These are phyloP conservation scores for Dispira parvispora DNA, from an alignment of 192 early-diverging fungal species.

Conservation along the genomic window DNA sequence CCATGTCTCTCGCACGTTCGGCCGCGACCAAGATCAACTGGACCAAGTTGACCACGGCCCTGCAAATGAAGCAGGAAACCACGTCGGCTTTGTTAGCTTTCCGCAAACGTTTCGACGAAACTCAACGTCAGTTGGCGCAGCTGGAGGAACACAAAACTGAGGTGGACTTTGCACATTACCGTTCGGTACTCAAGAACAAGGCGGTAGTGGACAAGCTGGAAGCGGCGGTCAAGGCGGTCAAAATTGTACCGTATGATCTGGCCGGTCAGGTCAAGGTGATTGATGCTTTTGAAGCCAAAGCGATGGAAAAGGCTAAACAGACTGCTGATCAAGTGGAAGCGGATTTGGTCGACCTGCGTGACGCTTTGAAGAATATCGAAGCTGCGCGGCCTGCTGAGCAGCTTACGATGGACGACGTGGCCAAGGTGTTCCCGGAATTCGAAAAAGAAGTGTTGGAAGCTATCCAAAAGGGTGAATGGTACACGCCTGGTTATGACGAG, in stretches of 20 bases:
- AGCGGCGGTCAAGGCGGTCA: slow-evolving; percentile 64
- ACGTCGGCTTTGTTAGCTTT: slow-evolving; percentile 68
- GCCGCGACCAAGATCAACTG: slow-evolving; percentile 74
- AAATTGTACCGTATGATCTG: slow-evolving; percentile 68
- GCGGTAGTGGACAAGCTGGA: slow-evolving; percentile 79
- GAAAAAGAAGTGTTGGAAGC: slow-evolving; percentile 77
- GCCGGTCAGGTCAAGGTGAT: slow-evolving; percentile 70
- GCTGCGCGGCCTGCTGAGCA: slow-evolving; percentile 82
- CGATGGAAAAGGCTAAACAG: slow-evolving; percentile 59
- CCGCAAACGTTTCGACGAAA: slow-evolving; percentile 89
- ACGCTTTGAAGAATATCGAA: slow-evolving; percentile 86
- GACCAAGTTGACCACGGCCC: slow-evolving; percentile 62
- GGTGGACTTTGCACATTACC: slow-evolving; percentile 82
- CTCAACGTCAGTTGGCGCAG: slow-evolving; percentile 61
- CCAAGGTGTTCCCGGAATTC: slow-evolving; percentile 83
- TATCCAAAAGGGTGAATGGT: slow-evolving; percentile 83
- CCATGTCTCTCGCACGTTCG: slow-evolving; percentile 30
- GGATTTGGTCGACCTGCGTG: slow-evolving; percentile 74
- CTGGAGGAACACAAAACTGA: slow-evolving; percentile 64
- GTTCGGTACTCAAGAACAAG: slow-evolving; percentile 77
- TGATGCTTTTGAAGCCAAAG: slow-evolving; percentile 57
- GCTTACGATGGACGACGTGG: slow-evolving; percentile 90
- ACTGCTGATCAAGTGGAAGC: slow-evolving; percentile 71
- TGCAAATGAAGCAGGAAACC: slow-evolving; percentile 75
- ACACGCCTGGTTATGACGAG: slow-evolving; percentile 89